Percentiles rank a stretch among this genome's conserved stretches.
Evolutionary conservation across 768 basidiomycete species (phyloP).

Genomic region (Suillus clintonianus): DNA sequence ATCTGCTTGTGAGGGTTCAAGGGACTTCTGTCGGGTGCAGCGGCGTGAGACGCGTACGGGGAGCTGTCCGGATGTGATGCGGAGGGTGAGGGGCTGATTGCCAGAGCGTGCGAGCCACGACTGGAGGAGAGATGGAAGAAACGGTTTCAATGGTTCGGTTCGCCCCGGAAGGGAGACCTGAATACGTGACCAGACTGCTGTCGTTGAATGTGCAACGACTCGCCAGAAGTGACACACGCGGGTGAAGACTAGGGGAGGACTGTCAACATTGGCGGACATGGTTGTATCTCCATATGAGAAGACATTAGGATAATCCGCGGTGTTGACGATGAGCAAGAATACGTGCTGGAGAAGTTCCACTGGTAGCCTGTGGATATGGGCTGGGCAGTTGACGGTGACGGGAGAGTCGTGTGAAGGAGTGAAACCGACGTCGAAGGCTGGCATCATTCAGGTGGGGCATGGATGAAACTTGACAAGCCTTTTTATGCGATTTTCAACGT

Average conservation of each 20-base stretch:
- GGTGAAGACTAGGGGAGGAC: not conserved
- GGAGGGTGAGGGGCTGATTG: not conserved
- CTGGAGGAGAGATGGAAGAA: conserved; percentile 2
- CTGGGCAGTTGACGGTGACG: not conserved
- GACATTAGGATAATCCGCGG: not conserved
- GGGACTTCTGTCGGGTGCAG: not conserved
- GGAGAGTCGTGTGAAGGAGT: not conserved
- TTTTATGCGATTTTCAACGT: not conserved
- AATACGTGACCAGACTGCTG: not conserved
- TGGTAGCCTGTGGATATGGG: not conserved
- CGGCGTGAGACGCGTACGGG: not conserved
- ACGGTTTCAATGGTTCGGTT: not conserved
- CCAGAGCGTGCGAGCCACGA: conserved; percentile 1
- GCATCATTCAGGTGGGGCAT: not conserved
- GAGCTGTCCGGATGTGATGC: not conserved
- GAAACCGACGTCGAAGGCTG: not conserved
- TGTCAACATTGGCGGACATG: not conserved
- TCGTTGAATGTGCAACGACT: not conserved
- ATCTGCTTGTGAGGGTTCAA: not conserved
- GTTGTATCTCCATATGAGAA: not conserved
- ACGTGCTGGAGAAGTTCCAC: not conserved
- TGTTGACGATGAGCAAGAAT: not conserved
- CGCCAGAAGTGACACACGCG: not conserved
- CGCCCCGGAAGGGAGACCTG: not conserved
- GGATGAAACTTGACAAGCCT: not conserved